A percentile compares a stretch with the other conserved stretches of the same genome.
These are phyloP conservation scores for Sutorius australiensis DNA, from an alignment of 768 basidiomycete species.

Conservation along the genomic window DNA sequence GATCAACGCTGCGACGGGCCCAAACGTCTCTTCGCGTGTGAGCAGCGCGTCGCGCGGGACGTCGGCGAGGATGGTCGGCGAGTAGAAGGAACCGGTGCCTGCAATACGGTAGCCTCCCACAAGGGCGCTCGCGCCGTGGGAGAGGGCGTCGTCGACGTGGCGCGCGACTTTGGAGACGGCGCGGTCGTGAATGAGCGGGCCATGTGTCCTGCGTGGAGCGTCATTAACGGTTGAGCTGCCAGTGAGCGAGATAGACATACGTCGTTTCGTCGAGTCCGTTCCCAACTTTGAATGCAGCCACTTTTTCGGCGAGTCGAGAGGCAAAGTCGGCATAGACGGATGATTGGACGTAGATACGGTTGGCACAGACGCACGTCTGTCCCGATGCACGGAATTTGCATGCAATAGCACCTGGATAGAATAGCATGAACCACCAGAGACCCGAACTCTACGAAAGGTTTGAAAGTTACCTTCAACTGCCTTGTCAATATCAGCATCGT, in stretches of 20 bases:
- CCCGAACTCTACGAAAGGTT: neutral
- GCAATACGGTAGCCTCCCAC: slow-evolving; percentile 57
- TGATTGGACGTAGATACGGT: slow-evolving; percentile 91
- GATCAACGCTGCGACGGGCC: slow-evolving; percentile 81
- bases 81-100: slow-evolving; percentile 59
- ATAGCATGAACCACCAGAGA: neutral
- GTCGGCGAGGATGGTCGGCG: slow-evolving; percentile 85
- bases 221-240: neutral
- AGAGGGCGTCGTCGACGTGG: slow-evolving; percentile 86
- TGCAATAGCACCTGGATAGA: slow-evolving; percentile 53
- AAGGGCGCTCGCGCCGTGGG: slow-evolving; percentile 81
- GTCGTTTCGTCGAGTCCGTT: slow-evolving; percentile 75
- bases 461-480: slow-evolving; percentile 70
- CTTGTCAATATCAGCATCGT: slow-evolving; percentile 89
- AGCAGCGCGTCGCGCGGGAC: slow-evolving; percentile 67
- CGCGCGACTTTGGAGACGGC: slow-evolving; percentile 81
- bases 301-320: slow-evolving; percentile 76
- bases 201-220: slow-evolving; percentile 66
- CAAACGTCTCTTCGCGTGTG: slow-evolving; percentile 90
- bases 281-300: slow-evolving; percentile 82
- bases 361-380: slow-evolving; percentile 86
- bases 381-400: slow-evolving; percentile 82
- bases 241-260: slow-evolving; percentile 41
- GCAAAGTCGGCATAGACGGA: slow-evolving; percentile 91
- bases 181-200: slow-evolving; percentile 85